Evolutionary conservation across 805 yeast genomes (phyloP), one percentile per base, ranked within the genome.

Genomic region (Metschnikowia orientalis): DNA sequence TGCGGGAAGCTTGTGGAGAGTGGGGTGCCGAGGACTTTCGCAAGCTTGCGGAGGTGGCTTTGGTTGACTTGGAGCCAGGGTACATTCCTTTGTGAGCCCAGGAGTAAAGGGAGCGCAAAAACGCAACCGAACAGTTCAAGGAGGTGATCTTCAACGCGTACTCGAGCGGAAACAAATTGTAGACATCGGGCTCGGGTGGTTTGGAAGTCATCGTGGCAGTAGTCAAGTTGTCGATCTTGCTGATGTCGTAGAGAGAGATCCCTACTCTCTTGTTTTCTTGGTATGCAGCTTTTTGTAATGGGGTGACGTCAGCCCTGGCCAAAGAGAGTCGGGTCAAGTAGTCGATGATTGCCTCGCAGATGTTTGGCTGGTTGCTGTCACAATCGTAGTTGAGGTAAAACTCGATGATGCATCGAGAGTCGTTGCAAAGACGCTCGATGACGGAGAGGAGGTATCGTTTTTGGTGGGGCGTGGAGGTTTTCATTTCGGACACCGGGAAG

Each of bases 311-410:
- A 4, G 83, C 81, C 38, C 87, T 71, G 0, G 81, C 69, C 22
- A 85, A 62, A 0, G 96, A 80, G 39, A 71, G 69, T 54, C 66
- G 80, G 50, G 87, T 82, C 44, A 92, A 67, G 45, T 82, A 80
- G 44, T 87, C 89, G 33, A 88, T 76, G 26, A 88, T 67, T 31
- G 77, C 69, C 59, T 92, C 98, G 59, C 89, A 86, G 30, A 89
- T 69, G 55, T 92, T 92, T 23, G 92, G 83, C 70, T 80, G 74
- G 2, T 74, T 61, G 19, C 77, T 65, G 54, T 88, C 95, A 66
- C 99, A 92, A 58, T 92, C 99, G 57, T 92, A 94, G 59, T 92
- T 92, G 50, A 92, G 71, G 54, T 90, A 92, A 38, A 92, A 77
- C 61, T 92, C 99, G 38, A 94, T 86, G 41, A 94, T 64, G 12